Conservation (phyloP, 2,329 filamentous ascomycete species). For the Trichoderma sp. region DNA sequence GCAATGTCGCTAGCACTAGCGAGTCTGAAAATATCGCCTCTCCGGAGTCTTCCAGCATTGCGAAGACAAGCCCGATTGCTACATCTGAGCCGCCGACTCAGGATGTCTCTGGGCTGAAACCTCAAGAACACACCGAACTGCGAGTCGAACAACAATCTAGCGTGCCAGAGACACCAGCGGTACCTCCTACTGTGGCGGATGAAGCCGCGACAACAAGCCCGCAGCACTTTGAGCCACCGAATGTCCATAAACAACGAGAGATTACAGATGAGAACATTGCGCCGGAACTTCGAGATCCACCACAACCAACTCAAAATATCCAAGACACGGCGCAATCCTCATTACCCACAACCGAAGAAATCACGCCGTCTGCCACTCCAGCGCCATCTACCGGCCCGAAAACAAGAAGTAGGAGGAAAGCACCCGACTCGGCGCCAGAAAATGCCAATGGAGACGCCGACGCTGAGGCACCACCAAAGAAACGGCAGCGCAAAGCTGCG, state of each 20-base stretch:
- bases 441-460: constrained; percentile 26
- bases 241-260: neutral
- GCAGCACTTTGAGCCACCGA: neutral
- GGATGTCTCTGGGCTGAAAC: neutral
- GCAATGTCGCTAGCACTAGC: neutral
- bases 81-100: neutral
- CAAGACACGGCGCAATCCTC: neutral
- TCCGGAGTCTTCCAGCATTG: neutral
- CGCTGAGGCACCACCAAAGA: constrained; percentile 32
- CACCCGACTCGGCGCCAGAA: constrained; percentile 21
- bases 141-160: neutral
- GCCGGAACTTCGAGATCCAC: constrained; percentile 20
- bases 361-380: neutral
- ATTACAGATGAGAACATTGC: constrained; percentile 19
- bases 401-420: constrained; percentile 19
- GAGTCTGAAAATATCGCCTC: constrained; percentile 5
- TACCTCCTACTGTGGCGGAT: neutral
- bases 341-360: neutral
- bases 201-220: neutral
- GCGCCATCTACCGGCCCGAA: constrained; percentile 14
- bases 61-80: neutral
- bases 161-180: neutral
- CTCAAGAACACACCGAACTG: neutral
- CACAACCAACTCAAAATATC: neutral
- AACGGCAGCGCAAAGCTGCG: constrained; percentile 37